phyloP scores from a whole-genome alignment of 2,329 filamentous ascomycete genomes.

The Metarhizium robertsii region DNA sequence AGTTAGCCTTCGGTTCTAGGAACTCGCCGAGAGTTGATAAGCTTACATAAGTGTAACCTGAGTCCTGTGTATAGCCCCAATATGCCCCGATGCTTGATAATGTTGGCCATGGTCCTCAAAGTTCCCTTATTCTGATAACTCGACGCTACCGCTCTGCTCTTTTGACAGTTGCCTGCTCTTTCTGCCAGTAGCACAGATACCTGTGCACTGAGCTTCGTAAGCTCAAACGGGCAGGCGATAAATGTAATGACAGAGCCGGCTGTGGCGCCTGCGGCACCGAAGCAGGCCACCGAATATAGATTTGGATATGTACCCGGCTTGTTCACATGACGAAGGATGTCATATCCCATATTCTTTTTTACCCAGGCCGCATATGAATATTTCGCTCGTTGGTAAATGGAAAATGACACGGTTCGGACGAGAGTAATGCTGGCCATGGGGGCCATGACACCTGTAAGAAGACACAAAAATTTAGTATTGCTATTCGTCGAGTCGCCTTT shows the following conservation, averaged over 20 bases:
- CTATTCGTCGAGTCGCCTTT: not conserved
- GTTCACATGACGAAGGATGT: slow-evolving; percentile 66
- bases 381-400: slow-evolving; percentile 71
- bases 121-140: slow-evolving; percentile 75
- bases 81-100: slow-evolving; percentile 65
- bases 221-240: slow-evolving; percentile 78
- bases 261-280: slow-evolving; percentile 68
- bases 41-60: slow-evolving; percentile 64
- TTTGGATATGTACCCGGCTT: slow-evolving; percentile 62
- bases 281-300: slow-evolving; percentile 63
- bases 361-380: slow-evolving; percentile 64
- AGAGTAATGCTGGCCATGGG: slow-evolving; percentile 73
- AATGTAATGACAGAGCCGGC: slow-evolving; percentile 72
- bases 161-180: slow-evolving; percentile 23
- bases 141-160: slow-evolving; percentile 49
- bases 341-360: slow-evolving; percentile 54
- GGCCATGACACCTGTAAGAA: slow-evolving; percentile 55
- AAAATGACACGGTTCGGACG: slow-evolving; percentile 70
- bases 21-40: not conserved
- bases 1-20: not conserved
- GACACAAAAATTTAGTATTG: not conserved
- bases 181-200: slow-evolving; percentile 68
- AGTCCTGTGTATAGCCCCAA: slow-evolving; percentile 74
- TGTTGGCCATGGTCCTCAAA: slow-evolving; percentile 64
- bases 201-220: slow-evolving; percentile 83